These are phyloP conservation scores for Suillus subaureus DNA, from an alignment of 768 basidiomycete species.

Conservation along the genomic window DNA sequence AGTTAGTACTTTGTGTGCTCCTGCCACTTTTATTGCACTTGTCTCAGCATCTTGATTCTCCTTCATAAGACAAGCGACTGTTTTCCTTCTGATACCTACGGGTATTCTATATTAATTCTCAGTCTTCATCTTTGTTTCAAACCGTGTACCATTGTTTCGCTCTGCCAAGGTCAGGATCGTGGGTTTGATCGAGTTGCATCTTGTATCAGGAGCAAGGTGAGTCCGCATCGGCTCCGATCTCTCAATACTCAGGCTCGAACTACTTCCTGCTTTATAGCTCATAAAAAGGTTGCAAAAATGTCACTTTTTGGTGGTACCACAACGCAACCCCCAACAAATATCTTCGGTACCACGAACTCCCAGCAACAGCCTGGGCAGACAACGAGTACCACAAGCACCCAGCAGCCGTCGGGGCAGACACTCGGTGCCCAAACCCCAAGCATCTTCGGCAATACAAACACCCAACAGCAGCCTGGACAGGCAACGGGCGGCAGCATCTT, in stretches of 20 bases:
- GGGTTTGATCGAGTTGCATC: constrained; percentile 2
- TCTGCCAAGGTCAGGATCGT: background rate
- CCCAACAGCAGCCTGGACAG: constrained; percentile 9
- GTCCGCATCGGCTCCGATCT: background rate
- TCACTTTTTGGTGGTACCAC: constrained; percentile 12
- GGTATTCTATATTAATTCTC: background rate
- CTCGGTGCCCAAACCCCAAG: background rate
- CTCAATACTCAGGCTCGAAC: background rate
- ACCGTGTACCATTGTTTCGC: background rate
- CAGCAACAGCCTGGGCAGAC: constrained; percentile 12
- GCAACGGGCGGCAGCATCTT: constrained; percentile 24
- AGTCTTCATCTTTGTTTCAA: background rate
- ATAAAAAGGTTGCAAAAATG: constrained; percentile 7
- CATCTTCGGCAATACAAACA: constrained; percentile 14
- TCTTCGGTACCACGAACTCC: constrained; percentile 13
- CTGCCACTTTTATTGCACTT: background rate
- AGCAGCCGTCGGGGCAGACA: constrained; percentile 10
- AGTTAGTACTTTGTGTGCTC: background rate
- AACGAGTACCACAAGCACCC: constrained; percentile 16
- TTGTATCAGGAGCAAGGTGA: background rate
- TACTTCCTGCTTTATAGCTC: background rate
- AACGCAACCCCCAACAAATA: constrained; percentile 1
- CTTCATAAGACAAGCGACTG: background rate
- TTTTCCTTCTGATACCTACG: background rate
- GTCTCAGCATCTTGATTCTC: background rate